Percentiles rank a stretch among this genome's conserved stretches.
Conservation (phyloP, 1,139 yeast species). For the Geotrichum candidum region DNA sequence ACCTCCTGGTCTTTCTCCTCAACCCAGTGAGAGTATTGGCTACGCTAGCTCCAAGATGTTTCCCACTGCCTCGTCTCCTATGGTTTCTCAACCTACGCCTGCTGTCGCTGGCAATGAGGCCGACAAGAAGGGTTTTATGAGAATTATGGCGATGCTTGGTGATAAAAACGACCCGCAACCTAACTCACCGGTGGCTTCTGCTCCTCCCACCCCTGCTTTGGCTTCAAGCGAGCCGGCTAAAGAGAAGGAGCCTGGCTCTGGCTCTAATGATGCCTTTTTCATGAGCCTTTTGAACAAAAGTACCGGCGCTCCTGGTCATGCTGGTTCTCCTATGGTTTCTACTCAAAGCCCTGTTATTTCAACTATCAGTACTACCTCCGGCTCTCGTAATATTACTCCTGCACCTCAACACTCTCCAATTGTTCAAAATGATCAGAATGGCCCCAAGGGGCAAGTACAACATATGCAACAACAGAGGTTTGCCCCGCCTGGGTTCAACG, state of each 20-base stretch:
- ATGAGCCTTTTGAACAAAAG: conserved; percentile 13
- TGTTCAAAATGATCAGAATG: not conserved
- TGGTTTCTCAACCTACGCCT: not conserved
- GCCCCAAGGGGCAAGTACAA: not conserved
- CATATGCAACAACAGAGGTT: not conserved
- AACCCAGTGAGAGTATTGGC: not conserved
- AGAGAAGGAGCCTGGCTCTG: not conserved
- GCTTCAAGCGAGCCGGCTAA: not conserved
- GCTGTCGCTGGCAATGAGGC: conserved; percentile 17
- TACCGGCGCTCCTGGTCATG: not conserved
- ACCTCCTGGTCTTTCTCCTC: conserved; percentile 7
- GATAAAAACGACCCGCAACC: conserved; percentile 13
- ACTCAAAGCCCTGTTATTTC: not conserved
- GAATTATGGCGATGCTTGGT: conserved; percentile 35
- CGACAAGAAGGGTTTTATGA: conserved; percentile 33
- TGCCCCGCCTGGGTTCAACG: conserved; percentile 6
- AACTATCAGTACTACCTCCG: not conserved
- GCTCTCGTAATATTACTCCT: conserved; percentile 1
- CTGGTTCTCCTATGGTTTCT: not conserved
- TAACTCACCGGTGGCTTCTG: not conserved
- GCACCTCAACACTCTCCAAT: not conserved
- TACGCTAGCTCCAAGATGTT: not conserved
- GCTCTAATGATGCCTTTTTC: conserved; percentile 15
- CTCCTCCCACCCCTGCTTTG: conserved; percentile 13
- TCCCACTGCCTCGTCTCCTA: not conserved